Percentiles rank a stretch among this genome's conserved stretches.
These are phyloP conservation scores for Emmonsia crescens DNA, from an alignment of 2,329 filamentous ascomycete species.

Conservation along the genomic window DNA sequence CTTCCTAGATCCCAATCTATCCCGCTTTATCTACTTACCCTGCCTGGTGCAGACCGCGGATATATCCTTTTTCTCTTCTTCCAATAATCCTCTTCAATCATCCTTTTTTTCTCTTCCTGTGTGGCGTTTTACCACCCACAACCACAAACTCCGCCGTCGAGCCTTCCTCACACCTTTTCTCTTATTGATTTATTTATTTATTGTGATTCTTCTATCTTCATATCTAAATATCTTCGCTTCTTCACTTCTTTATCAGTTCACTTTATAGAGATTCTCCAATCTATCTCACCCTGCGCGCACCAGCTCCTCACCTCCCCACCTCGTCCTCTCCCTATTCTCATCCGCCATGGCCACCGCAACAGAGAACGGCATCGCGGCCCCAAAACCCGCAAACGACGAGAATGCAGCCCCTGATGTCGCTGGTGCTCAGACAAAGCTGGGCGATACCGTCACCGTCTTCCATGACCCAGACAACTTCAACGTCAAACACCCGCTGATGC, in stretches of 20 bases:
- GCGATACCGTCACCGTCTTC: constrained; percentile 80
- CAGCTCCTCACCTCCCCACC: background rate
- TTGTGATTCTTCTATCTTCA: background rate
- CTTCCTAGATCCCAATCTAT: background rate
- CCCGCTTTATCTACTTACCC: constrained; percentile 1
- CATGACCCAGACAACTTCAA: constrained; percentile 99
- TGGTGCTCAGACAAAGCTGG: constrained; percentile 32
- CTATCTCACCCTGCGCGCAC: background rate
- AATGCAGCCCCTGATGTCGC: constrained; percentile 43
- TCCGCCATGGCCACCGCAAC: constrained; percentile 26
- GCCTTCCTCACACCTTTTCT: constrained; percentile 3
- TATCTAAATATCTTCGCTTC: too few relatives aligned
- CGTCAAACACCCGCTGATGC: constrained; percentile 95
- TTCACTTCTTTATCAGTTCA: background rate
- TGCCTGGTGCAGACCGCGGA: constrained; percentile 14
- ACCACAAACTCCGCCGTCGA: background rate
- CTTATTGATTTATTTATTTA: background rate
- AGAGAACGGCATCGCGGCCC: constrained; percentile 27
- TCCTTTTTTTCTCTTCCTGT: background rate
- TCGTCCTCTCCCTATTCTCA: background rate
- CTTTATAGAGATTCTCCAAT: background rate
- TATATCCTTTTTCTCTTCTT: background rate
- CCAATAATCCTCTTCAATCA: background rate
- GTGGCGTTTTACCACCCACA: background rate
- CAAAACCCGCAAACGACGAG: constrained; percentile 38